Evolutionary conservation across 1,139 yeast genomes (phyloP), one percentile per base, ranked within the genome.

Genomic region (Pichia sp.): DNA sequence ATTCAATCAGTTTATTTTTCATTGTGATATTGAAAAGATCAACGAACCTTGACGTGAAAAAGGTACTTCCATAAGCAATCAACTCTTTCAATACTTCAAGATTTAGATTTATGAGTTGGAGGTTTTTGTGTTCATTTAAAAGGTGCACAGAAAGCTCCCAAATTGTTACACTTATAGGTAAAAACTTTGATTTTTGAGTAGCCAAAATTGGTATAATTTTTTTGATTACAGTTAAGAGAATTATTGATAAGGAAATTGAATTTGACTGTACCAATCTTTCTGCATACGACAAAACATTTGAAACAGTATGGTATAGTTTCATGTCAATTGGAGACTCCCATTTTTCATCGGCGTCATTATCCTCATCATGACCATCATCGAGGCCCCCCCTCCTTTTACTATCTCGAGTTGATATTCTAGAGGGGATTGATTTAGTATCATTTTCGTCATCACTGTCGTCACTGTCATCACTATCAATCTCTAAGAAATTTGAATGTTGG

Each of bases 261-360:
- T 78, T 77, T 53, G 86, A 94, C 3, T 87, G 77, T 36, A 87
- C 62, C 43, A 87, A 69, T 47, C 84, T 64, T 47, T 85, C 82
- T 3, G 94, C 82, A 57, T 87, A 86, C 10, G 70, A 73, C 46
- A 79, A 71, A 8, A 92, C 78, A 47, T 77, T 75, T 44, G 80
- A 76, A 0, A 84, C 64, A 3, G 81, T 66, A 40, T 65, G 59
- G 57, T 85, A 88, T 0, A 81, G 66, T 3, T 71, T 62, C 40
- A 72, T 66, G 0, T 94, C 85, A 1, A 88, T 66, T 0, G 79
- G 77, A 0, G 90, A 81, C 0, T 58, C 54, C 95, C 95, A 87
- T 9, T 59, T 64, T n/a, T 41, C 43, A 46, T 46, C 55, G 9
- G 49, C 41, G 7, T 34, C 36, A n/a, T 10, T 23, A 4, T 58